Conservation (phyloP, 306 rosid species). For the Calophaca sinica region DNA sequence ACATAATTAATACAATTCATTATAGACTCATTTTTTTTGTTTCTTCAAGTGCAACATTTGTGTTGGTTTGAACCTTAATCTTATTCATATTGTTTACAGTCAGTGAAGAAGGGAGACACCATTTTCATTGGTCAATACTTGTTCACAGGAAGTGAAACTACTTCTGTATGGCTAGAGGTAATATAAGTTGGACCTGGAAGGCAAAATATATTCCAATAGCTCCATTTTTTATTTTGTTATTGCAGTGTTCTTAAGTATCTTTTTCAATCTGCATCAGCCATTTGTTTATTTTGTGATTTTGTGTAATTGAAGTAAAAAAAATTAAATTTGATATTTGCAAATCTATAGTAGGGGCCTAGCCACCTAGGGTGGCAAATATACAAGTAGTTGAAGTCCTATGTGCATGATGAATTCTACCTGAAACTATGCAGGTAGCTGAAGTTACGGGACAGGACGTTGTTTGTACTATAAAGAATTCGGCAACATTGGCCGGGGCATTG, state of each 20-base stretch:
- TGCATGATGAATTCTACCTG: conserved; percentile 48
- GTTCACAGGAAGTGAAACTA: conserved; percentile 99
- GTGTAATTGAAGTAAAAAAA: neutral
- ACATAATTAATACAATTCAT: neutral
- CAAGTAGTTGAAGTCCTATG: conserved; percentile 36
- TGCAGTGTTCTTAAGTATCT: conserved; percentile 10
- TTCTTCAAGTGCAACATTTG: neutral
- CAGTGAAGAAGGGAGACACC: conserved; percentile 89
- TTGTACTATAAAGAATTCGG: conserved; percentile 85
- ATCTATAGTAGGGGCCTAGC: neutral
- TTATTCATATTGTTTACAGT: conserved; percentile 58
- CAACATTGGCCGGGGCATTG: conserved; percentile 92
- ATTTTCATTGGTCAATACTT: conserved; percentile 94
- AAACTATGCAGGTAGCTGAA: conserved; percentile 72
- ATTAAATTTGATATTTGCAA: neutral
- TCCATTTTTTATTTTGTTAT: neutral
- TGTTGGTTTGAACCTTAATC: conserved; percentile 38
- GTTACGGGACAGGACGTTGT: conserved; percentile 75
- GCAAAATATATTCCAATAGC: conserved; percentile 2
- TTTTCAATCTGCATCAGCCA: conserved; percentile 16
- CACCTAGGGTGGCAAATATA: conserved; percentile 7
- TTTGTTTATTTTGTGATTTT: conserved; percentile 35
- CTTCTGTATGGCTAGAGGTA: conserved; percentile 99
- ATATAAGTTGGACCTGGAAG: neutral
- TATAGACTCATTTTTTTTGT: neutral